phyloP scores from a whole-genome alignment of 176 grass and related monocot genomes.

The Oryza brachyantha region DNA sequence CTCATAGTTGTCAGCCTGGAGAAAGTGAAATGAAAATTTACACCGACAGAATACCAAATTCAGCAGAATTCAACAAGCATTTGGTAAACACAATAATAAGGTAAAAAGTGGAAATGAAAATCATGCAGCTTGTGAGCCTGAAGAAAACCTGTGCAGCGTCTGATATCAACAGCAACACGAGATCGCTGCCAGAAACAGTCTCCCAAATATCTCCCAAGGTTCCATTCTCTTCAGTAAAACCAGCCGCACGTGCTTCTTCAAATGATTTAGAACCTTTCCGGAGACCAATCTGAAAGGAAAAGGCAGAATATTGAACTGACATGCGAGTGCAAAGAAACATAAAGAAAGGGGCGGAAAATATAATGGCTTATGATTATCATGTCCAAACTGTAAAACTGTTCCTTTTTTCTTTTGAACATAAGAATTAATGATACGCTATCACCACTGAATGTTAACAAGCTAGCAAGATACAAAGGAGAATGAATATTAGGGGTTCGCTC shows the following conservation, averaged over 20 bases:
- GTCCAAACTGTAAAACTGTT: slow-evolving; percentile 1
- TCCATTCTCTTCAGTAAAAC: slow-evolving; percentile 85
- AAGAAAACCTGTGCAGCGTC: slow-evolving; percentile 75
- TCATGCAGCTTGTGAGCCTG: slow-evolving; percentile 5
- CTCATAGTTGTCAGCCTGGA: slow-evolving; percentile 81
- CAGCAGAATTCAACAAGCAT: neutral
- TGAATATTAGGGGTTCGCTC: neutral
- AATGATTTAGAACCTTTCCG: slow-evolving; percentile 84
- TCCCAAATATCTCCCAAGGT: slow-evolving; percentile 88
- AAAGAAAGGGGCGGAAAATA: neutral
- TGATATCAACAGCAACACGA: slow-evolving; percentile 90
- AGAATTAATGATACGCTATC: neutral
- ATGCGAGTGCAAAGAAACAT: neutral
- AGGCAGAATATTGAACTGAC: neutral
- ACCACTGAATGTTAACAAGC: neutral
- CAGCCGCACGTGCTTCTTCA: slow-evolving; percentile 71
- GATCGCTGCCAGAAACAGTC: slow-evolving; percentile 74
- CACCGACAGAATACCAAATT: neutral
- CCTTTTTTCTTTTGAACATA: too few species aligned
- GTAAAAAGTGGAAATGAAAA: neutral
- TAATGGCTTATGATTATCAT: neutral
- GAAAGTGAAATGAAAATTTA: neutral
- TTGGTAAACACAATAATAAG: neutral
- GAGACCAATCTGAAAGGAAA: slow-evolving; percentile 71
- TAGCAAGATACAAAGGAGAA: neutral